phyloP scores from a whole-genome alignment of 352 stramenopile genomes.

The Globisporangium cederbergense region DNA sequence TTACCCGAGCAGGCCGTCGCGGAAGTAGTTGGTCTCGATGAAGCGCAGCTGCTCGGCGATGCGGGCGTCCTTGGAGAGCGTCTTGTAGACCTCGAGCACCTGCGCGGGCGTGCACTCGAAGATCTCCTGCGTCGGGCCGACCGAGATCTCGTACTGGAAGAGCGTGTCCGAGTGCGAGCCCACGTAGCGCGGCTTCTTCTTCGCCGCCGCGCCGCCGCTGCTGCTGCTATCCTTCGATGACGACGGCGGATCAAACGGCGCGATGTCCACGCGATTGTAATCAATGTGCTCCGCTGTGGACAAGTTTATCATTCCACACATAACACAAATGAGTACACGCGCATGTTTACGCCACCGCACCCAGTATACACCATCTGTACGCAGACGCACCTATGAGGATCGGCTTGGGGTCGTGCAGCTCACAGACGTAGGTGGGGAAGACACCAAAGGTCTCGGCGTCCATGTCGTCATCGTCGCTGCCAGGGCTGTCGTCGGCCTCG shows the following conservation, averaged over 20 bases:
- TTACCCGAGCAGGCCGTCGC: conserved; percentile 49
- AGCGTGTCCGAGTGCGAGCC: conserved; percentile 27
- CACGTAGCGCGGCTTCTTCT: conserved; percentile 17
- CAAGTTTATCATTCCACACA: not conserved
- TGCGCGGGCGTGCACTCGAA: conserved; percentile 66
- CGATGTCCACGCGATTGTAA: conserved; percentile 57
- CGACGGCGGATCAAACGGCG: conserved; percentile 28
- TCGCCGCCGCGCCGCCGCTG: conserved; percentile 13
- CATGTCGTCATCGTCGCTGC: conserved; percentile 27
- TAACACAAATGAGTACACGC: conserved; percentile 13
- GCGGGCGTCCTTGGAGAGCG: conserved; percentile 39
- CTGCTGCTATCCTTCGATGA: conserved; percentile 21
- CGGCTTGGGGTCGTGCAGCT: conserved; percentile 70
- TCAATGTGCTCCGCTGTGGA: conserved; percentile 55
- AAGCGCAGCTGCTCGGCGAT: conserved; percentile 55
- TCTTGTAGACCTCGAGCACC: conserved; percentile 58
- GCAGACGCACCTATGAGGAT: conserved; percentile 52
- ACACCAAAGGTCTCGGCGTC: conserved; percentile 29
- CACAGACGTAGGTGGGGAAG: conserved; percentile 70
- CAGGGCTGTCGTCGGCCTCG: conserved; percentile 15
- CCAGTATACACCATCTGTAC: not conserved
- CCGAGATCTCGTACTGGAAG: conserved; percentile 70
- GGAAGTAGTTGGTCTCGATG: conserved; percentile 69
- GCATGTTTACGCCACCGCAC: not conserved
- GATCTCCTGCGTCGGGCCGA: conserved; percentile 45